phyloP scores from a whole-genome alignment of 306 rosid genomes.

The Macrotyloma uniflorum region DNA sequence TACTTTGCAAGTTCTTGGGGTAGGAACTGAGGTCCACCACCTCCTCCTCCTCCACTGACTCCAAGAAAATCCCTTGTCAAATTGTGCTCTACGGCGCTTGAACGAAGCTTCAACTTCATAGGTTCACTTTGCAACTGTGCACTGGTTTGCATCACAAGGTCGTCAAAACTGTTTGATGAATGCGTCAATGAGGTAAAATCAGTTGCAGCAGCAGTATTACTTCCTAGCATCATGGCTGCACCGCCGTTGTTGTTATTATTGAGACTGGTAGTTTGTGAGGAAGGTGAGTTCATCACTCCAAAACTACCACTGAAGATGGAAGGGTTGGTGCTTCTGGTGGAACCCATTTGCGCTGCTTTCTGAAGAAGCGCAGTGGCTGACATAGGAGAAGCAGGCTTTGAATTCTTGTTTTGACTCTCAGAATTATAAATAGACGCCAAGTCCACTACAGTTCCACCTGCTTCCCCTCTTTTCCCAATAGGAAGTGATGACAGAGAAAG shows the following conservation, averaged over 20 bases:
- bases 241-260: constrained; percentile 22
- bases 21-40: constrained; percentile 43
- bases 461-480: constrained; percentile 48
- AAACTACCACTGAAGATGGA: constrained; percentile 53
- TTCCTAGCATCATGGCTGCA: constrained; percentile 27
- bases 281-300: constrained; percentile 65
- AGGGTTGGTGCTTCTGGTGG: constrained; percentile 54
- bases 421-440: constrained; percentile 32
- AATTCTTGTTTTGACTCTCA: constrained; percentile 35
- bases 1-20: constrained; percentile 72
- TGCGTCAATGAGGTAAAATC: constrained; percentile 36
- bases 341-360: constrained; percentile 77
- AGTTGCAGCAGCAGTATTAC: background rate
- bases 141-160: constrained; percentile 44
- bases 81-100: constrained; percentile 45
- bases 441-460: constrained; percentile 29
- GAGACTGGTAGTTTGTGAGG: constrained; percentile 43
- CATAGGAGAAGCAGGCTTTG: constrained; percentile 61
- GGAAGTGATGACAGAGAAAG: constrained; percentile 54
- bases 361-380: constrained; percentile 72
- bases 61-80: constrained; percentile 91
- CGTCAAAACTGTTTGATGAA: constrained; percentile 53
- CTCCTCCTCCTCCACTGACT: constrained; percentile 55
- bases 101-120: constrained; percentile 39
- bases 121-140: constrained; percentile 40